phyloP scores from a whole-genome alignment of 495 filamentous ascomycete genomes.

The Neurospora sp. region DNA sequence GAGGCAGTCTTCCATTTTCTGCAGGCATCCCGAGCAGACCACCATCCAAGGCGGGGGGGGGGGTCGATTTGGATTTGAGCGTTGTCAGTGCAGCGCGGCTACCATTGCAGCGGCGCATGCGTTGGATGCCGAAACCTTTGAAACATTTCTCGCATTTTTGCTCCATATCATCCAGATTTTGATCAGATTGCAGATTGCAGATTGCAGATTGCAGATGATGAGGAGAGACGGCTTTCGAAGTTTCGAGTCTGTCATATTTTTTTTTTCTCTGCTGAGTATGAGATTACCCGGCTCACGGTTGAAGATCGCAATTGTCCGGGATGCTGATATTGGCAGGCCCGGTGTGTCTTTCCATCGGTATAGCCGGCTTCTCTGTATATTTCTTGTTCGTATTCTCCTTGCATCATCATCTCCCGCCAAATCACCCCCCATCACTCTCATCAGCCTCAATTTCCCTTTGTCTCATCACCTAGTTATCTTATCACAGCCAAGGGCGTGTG shows the following conservation, averaged over 20 bases:
- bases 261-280: neutral
- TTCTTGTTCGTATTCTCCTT: neutral
- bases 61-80: neutral
- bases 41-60: neutral
- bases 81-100: neutral
- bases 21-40: neutral
- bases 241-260: neutral
- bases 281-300: neutral
- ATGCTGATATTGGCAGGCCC: neutral
- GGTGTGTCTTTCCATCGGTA: neutral
- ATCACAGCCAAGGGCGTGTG: neutral
- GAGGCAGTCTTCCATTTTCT: neutral
- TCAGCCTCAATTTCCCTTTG: neutral
- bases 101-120: neutral
- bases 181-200: neutral
- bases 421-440: neutral
- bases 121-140: neutral
- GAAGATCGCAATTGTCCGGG: slow-evolving; percentile 1
- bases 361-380: neutral
- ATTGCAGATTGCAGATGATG: neutral
- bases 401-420: neutral
- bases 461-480: neutral
- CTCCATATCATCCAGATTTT: neutral
- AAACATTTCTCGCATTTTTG: neutral
- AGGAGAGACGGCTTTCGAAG: neutral